Evolutionary conservation across 2,329 filamentous ascomycete genomes (phyloP), one percentile per base, ranked within the genome.

Genomic region (Periconia sp.): DNA sequence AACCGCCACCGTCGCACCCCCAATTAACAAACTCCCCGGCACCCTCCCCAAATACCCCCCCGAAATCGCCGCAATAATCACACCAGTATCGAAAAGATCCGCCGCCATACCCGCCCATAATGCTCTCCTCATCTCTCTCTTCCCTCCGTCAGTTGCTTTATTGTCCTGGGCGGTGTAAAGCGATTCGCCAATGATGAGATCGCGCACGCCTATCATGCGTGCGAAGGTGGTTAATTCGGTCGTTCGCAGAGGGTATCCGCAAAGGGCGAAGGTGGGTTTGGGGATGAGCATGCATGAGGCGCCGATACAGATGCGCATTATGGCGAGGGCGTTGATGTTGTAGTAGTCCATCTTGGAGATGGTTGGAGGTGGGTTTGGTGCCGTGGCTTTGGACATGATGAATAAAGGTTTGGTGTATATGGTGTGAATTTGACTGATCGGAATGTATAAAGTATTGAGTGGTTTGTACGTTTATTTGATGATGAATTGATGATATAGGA

Each of bases 111-210:
- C 56, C 9, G 61, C 56, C 63, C 63, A 66, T 8, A 71, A 52
- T 1, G 61, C 61, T 41, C 61, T 58, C 45, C 53, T 64, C 41
- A 67, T 57, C 42, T 67, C 68, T 23, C 58, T 62, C 20, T 49
- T 59, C 41, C 60, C 56, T n/a, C 56, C 56, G 45, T 60, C 52
- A 2, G 45, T 23, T 18, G 31, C 46, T 7, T 46, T 54, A 49
- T 63, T 61, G 48, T 65, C 57, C 44, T 65, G 58, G 13, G 62
- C 61, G 2, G 62, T 64, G 23, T 57, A 46, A 15, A 69, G 55
- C 11, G 68, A 56, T 46, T 59, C 65, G 6, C 64, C 66, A 13
- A 69, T 35, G n/a, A 60, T 54, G 3, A 56, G 14, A 8, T 68
- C 66, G 19, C 66, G 64, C 2, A 52, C 55, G 40, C 62, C 68